phyloP scores from a whole-genome alignment of 2,329 filamentous ascomycete species.

The Furcasterigmium furcatum region DNA sequence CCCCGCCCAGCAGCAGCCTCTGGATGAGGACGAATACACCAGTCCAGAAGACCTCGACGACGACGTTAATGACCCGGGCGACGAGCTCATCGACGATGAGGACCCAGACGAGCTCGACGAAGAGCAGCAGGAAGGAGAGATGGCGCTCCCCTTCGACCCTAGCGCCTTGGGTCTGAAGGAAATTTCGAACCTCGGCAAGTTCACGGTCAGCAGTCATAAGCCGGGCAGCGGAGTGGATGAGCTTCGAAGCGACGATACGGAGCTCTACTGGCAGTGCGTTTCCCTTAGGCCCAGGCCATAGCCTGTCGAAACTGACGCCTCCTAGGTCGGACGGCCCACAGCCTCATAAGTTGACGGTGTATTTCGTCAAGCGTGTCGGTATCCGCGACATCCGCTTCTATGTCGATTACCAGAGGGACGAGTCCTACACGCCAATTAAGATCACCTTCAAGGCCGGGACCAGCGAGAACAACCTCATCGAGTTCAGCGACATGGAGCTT shows the following conservation, averaged over 20 bases:
- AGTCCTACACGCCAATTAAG: conserved; percentile 94
- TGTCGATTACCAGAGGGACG: conserved; percentile 88
- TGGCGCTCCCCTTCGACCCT: conserved; percentile 44
- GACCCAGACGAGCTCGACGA: conserved; percentile 23
- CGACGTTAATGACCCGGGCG: conserved; percentile 15
- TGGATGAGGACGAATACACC: conserved; percentile 19
- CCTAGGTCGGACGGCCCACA: conserved; percentile 76
- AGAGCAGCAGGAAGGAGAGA: conserved; percentile 32
- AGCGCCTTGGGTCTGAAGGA: conserved; percentile 66
- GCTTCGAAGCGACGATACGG: conserved; percentile 69
- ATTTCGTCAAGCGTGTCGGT: conserved; percentile 79
- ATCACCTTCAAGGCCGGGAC: conserved; percentile 88
- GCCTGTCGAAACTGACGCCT: neutral
- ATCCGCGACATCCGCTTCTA: conserved; percentile 78
- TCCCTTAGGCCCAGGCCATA: neutral
- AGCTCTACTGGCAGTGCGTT: conserved; percentile 71
- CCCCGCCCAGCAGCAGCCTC: conserved; percentile 7
- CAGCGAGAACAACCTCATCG: conserved; percentile 85
- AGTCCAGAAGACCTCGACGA: conserved; percentile 25
- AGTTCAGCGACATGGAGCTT: conserved; percentile 79
- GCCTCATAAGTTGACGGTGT: conserved; percentile 77
- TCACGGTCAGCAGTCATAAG: conserved; percentile 80
- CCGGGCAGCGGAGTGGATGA: conserved; percentile 76
- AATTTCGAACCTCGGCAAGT: conserved; percentile 79
- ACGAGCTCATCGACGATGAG: conserved; percentile 14